phyloP scores from a whole-genome alignment of 2,329 filamentous ascomycete species.

The Pseudogymnoascus sp. region DNA sequence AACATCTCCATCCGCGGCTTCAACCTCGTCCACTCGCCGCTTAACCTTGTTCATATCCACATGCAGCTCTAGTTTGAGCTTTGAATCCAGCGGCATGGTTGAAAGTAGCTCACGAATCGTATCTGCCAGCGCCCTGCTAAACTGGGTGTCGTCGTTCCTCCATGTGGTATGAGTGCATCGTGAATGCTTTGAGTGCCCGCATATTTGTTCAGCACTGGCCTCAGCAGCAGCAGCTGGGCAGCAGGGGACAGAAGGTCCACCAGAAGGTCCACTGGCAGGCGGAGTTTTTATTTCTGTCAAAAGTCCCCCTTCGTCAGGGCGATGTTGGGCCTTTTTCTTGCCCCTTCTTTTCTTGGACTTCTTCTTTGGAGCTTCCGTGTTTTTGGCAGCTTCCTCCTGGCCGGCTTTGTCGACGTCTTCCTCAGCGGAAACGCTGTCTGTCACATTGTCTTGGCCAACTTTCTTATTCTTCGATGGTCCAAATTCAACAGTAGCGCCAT shows the following conservation, averaged over 20 bases:
- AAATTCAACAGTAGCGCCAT: background rate
- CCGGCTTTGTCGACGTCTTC: background rate
- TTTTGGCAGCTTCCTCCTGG: background rate
- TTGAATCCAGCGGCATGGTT: background rate
- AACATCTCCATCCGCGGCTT: background rate
- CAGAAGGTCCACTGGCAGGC: background rate
- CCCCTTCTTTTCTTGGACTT: background rate
- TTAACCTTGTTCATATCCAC: conserved; percentile 3
- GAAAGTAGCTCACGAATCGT: background rate
- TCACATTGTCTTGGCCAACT: background rate
- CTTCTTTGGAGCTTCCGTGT: background rate
- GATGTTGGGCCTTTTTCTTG: background rate
- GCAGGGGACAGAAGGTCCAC: background rate
- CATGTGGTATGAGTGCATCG: background rate
- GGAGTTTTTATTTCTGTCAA: background rate
- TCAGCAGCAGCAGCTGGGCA: no score
- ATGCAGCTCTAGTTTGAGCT: background rate
- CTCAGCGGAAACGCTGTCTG: background rate
- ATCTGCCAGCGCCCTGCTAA: background rate
- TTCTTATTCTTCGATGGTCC: background rate
- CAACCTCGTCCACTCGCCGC: background rate
- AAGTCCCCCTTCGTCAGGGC: background rate
- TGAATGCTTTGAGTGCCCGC: background rate
- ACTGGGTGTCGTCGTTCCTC: background rate
- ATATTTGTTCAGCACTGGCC: background rate